Evolutionary conservation across 2,329 filamentous ascomycete genomes (phyloP).

Genomic region (Alternaria viburni): DNA sequence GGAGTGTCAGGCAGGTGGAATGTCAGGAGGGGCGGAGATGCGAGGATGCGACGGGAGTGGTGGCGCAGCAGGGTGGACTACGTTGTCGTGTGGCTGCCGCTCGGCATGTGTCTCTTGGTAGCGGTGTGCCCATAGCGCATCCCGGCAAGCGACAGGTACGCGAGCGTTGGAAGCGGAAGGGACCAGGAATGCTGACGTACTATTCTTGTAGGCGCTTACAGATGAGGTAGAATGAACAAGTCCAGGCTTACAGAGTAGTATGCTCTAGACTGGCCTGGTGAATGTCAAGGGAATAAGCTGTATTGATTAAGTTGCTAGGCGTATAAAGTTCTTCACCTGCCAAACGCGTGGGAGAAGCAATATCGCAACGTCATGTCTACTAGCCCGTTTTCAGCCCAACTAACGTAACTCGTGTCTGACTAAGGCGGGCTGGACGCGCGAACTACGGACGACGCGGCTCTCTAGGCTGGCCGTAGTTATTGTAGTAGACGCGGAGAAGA

Average conservation of each 20-base stretch:
- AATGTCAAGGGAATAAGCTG: neutral
- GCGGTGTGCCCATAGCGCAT: conserved; percentile 14
- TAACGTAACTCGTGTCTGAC: neutral
- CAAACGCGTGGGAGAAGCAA: neutral
- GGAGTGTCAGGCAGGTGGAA: neutral
- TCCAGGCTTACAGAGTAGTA: neutral
- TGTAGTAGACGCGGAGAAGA: neutral
- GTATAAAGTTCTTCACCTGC: neutral
- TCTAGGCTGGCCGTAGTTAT: neutral
- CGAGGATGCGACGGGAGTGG: conserved; percentile 8
- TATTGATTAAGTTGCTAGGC: no score
- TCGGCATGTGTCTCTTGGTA: conserved; percentile 2
- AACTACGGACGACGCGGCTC: conserved; percentile 14
- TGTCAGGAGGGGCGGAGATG: conserved; percentile 3
- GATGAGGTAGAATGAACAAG: neutral
- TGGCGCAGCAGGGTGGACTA: conserved; percentile 22
- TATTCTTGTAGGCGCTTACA: conserved; percentile 15
- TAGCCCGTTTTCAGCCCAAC: conserved; percentile 5
- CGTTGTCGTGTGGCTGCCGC: neutral
- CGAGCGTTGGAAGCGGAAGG: conserved; percentile 1
- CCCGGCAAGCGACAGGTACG: conserved; percentile 11
- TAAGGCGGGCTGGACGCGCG: conserved; percentile 4
- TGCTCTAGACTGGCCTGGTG: neutral
- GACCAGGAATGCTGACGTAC: conserved; percentile 15
- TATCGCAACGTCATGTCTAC: conserved; percentile 8